Evolutionary conservation across 371 early-diverging fungal species (phyloP).

Genomic region (Amoeboaphelidium protococcarum): DNA sequence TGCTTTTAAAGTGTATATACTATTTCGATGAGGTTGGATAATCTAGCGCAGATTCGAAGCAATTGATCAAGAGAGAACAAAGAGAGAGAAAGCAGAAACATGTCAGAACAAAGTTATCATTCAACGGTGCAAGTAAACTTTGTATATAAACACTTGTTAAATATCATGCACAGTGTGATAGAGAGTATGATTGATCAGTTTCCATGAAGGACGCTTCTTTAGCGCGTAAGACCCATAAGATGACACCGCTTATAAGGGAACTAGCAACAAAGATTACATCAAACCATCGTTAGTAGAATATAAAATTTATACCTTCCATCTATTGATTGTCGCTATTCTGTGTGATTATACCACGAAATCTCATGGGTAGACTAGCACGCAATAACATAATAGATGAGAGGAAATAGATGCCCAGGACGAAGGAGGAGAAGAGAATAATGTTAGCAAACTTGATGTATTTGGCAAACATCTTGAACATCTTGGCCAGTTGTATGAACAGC

Average conservation of each 20-base stretch:
- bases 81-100: too few relatives aligned
- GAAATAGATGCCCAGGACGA: conserved; percentile 79
- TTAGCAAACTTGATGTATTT: conserved; percentile 31
- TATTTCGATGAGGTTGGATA: too few relatives aligned
- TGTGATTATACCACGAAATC: conserved; percentile 54
- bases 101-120: too few relatives aligned
- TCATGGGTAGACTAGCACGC: conserved; percentile 51
- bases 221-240: too few relatives aligned
- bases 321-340: conserved; percentile 42
- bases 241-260: background rate
- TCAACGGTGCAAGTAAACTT: too few relatives aligned
- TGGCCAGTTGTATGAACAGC: conserved; percentile 45
- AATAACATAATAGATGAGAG: conserved; percentile 64
- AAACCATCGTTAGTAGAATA: conserved; percentile 75
- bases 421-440: conserved; percentile 44
- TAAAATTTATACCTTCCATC: conserved; percentile 40
- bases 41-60: too few relatives aligned
- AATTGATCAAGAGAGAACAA: too few relatives aligned
- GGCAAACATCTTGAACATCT: conserved; percentile 36
- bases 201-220: too few relatives aligned
- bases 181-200: too few relatives aligned
- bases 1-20: too few relatives aligned
- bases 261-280: conserved; percentile 68
- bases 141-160: too few relatives aligned
- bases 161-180: too few relatives aligned